Base-by-base conservation (phyloP, 2,329 filamentous ascomycete species). In the Venturia asperata region DNA sequence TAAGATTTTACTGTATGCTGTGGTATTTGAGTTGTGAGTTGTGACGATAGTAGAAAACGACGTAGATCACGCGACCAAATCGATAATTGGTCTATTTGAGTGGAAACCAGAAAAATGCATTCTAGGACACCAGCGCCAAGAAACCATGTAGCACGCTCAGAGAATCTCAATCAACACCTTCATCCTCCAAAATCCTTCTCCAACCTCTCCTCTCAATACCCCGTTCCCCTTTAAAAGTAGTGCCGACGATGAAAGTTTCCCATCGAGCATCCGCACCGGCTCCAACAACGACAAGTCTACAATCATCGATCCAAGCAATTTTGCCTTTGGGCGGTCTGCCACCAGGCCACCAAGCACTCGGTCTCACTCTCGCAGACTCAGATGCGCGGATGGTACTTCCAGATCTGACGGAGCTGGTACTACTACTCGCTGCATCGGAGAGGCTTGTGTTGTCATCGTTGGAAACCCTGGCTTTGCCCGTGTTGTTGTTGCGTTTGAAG, bases 301-400 rank as follows among this genome's bases (percentile, higher is more conserved):
- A 80, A 68, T 96, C 89, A 68, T 86, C 82, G 11, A 87, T 82
- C 91, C 95, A 97, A 1, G 92, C 92, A 65, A 97, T 83, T 9
- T 94, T 78, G 0, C 94, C 94, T 74, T 96, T 96, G 13, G 87
- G 83, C 17, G 91, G 87, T 62, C 85, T n/a, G 7, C 56, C 64
- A 10, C 47, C 34, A 24, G 60, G 45, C 58, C 58, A 63, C 61
- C 64, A 55, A 49, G 42, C 56, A 47, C 41, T 63, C n/a, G 37
- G 27, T 83, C 78, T 19, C 81, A 80, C 3, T 83, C 78, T 19
- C 81, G 80, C 3, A 80, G 72, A 19, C 27, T 55, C 27, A 15
- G 60, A 47, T 15, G 60, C 43, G n/a, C 60, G 43, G 37, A 62
- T 47, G 19, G 60, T 62, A 43, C 43, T 62, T 34, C 27, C 21